Base-by-base conservation (phyloP, 169 alveolate genomes). In the Toxoplasma gondii region DNA sequence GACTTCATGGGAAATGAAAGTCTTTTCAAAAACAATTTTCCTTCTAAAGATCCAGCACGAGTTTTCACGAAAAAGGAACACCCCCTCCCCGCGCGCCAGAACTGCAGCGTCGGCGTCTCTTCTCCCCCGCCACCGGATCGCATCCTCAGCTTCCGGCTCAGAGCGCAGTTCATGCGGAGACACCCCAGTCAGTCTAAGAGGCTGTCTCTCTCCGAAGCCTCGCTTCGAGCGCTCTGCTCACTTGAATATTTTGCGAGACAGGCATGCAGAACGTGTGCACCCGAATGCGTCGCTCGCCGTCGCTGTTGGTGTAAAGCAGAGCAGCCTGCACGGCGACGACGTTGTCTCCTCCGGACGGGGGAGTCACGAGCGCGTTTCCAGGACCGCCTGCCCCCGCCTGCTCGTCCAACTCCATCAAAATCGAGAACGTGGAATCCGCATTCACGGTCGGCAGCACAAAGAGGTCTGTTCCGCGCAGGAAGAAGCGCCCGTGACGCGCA, bases 201-300 rank as follows among this genome's bases (percentile, higher is more conserved):
- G n/a, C n/a, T n/a, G n/a, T n/a, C n/a, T n/a, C n/a, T n/a, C n/a
- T n/a, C n/a, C n/a, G n/a, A n/a, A n/a, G n/a, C n/a, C n/a, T n/a
- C n/a, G n/a, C n/a, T n/a, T n/a, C n/a, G n/a, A n/a, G n/a, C n/a
- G n/a, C n/a, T n/a, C n/a, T 27, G 27, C 82, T 4, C 44, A 94
- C 95, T 86, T 70, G 80, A 0, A 96, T 91, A 94, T 98, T 98
- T 95, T 98, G 98, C 53, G 99, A 98, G 24, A 98, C 96, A 0
- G 99, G 99, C 78, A 99, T 81, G 82, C 99, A 98, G 91, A 96
- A 95, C 58, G 99, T 99, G 95, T 99, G 99, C 91, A 99, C 99
- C 64, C 99, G 97, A 24, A 99, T 99, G 91, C 99, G 97, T 91
- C 99, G 98, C 94, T 98, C 99, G 27, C 99, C 99, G 82, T 98